Percentiles rank a stretch among this genome's conserved stretches.
Evolutionary conservation across 2,329 filamentous ascomycete species (phyloP).

Genomic region (Aspergillus flavus): DNA sequence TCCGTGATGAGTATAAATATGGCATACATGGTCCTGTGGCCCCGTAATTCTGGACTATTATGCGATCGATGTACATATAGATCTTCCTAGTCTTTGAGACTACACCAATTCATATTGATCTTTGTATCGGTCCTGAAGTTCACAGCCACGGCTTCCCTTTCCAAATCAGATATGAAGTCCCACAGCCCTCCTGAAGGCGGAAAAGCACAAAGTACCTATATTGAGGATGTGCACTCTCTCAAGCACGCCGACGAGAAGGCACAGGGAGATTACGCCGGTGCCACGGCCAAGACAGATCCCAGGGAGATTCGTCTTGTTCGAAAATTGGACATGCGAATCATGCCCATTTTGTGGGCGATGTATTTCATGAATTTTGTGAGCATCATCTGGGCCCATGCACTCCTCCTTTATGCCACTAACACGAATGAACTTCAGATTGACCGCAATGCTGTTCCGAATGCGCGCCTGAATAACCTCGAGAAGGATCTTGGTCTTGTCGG

Average conservation of each 20-base stretch:
- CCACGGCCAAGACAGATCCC: background rate
- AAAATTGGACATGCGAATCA: background rate
- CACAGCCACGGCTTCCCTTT: background rate
- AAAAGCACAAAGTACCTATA: background rate
- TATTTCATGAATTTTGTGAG: background rate
- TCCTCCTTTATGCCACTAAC: background rate
- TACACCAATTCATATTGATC: background rate
- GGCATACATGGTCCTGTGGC: background rate
- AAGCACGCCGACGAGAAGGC: background rate
- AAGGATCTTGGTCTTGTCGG: background rate
- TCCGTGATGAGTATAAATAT: background rate
- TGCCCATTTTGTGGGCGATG: background rate
- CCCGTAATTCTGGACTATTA: background rate
- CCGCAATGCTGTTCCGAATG: background rate
- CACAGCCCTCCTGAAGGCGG: background rate
- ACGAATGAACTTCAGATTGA: background rate
- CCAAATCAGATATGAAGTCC: background rate
- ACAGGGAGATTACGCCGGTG: background rate
- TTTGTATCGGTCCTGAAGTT: background rate
- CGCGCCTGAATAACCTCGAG: background rate
- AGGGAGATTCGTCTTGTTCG: background rate
- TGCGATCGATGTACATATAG: background rate
- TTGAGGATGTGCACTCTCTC: background rate
- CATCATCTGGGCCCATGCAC: too few relatives aligned
- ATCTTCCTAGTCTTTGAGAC: background rate